Evolutionary conservation across 768 basidiomycete genomes (phyloP).

Genomic region (Rhodotorula kratochvilovae): DNA sequence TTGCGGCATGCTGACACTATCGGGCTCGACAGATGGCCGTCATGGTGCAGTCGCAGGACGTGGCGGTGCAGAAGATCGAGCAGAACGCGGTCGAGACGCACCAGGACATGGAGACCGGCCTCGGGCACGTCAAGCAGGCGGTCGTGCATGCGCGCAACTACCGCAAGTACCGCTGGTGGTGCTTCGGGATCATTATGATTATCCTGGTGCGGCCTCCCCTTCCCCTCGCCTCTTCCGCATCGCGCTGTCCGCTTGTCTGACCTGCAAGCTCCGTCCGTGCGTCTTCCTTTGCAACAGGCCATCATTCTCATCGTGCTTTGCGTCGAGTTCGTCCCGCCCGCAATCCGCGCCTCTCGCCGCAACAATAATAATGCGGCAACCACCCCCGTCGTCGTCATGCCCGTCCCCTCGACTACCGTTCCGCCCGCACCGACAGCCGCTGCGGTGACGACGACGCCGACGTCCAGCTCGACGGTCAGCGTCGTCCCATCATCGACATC

Average conservation of each 20-base stretch:
- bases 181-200: constrained; percentile 64
- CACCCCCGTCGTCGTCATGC: not conserved
- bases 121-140: constrained; percentile 75
- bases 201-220: constrained; percentile 50
- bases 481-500: not conserved
- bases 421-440: not conserved
- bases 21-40: constrained; percentile 61
- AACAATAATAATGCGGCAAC: not conserved
- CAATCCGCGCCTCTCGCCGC: not conserved
- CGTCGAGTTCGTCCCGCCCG: constrained; percentile 5
- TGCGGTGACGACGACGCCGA: not conserved
- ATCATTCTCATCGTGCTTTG: constrained; percentile 15
- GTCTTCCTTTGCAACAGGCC: not conserved
- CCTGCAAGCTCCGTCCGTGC: too few species aligned
- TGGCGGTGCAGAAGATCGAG: constrained; percentile 62
- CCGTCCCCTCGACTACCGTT: not conserved
- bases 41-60: constrained; percentile 72
- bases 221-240: not conserved
- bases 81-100: constrained; percentile 60
- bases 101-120: constrained; percentile 62
- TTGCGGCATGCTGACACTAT: not conserved
- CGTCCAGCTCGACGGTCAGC: not conserved
- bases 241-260: not conserved
- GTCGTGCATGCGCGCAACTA: constrained; percentile 77
- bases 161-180: constrained; percentile 94